Percentiles rank a stretch among this genome's conserved stretches.
Evolutionary conservation across 192 early-diverging fungal genomes (phyloP).

Genomic region (Entomortierella lignicola): DNA sequence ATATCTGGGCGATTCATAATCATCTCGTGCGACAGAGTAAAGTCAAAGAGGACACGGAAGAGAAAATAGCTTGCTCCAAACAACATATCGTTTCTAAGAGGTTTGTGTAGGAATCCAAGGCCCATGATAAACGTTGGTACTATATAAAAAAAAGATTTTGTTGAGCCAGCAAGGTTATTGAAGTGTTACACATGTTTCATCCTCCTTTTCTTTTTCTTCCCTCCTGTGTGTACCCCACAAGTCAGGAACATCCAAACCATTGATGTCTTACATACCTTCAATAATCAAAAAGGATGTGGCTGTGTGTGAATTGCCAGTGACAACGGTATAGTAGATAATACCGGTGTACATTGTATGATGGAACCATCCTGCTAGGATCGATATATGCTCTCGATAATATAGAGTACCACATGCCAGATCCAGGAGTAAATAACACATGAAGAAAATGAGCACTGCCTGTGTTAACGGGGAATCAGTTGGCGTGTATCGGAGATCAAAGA

Average conservation of each 20-base stretch:
- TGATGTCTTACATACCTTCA: constrained; percentile 27
- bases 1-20: constrained; percentile 7
- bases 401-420: constrained; percentile 10
- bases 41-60: constrained; percentile 26
- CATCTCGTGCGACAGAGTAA: constrained; percentile 21
- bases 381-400: constrained; percentile 20
- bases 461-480: constrained; percentile 1
- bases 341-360: constrained; percentile 21
- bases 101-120: constrained; percentile 21
- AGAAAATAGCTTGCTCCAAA: constrained; percentile 9
- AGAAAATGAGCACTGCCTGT: constrained; percentile 8
- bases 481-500: constrained; percentile 24
- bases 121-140: constrained; percentile 39
- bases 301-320: not conserved
- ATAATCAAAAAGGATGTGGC: constrained; percentile 21
- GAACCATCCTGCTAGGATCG: constrained; percentile 35
- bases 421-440: constrained; percentile 18
- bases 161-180: too few species aligned
- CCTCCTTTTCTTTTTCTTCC: too few species aligned
- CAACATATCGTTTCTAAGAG: constrained; percentile 25
- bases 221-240: not conserved
- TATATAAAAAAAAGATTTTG: not conserved
- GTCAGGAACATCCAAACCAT: not conserved
- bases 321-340: constrained; percentile 18
- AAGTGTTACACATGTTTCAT: too few species aligned